These are phyloP conservation scores for Neophaeococcomyces aloes DNA, from an alignment of 2,329 filamentous ascomycete genomes.

Conservation along the genomic window DNA sequence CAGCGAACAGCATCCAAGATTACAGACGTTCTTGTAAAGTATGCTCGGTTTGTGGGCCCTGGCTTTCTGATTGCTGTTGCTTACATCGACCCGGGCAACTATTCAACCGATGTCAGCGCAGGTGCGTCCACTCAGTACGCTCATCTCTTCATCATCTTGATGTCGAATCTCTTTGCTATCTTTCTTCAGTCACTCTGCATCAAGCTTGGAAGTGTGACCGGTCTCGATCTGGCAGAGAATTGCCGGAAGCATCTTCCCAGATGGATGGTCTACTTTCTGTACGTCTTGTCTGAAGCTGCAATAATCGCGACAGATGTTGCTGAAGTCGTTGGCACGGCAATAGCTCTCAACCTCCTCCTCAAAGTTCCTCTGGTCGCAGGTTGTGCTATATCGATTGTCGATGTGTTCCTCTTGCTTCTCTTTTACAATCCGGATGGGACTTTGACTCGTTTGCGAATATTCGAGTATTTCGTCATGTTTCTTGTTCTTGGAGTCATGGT, in stretches of 20 bases:
- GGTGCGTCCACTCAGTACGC: constrained; percentile 36
- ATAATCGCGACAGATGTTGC: constrained; percentile 64
- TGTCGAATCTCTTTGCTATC: constrained; percentile 40
- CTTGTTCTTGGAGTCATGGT: constrained; percentile 46
- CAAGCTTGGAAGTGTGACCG: constrained; percentile 59
- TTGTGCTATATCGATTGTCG: constrained; percentile 46
- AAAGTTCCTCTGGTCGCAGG: constrained; percentile 46
- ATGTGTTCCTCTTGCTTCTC: constrained; percentile 46
- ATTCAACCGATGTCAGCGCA: constrained; percentile 40
- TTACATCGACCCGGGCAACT: constrained; percentile 42
- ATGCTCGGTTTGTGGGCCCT: constrained; percentile 36
- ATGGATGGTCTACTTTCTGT: constrained; percentile 55
- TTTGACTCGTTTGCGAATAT: constrained; percentile 42
- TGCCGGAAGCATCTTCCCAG: constrained; percentile 54
- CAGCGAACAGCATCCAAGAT: not conserved
- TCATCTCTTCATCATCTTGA: constrained; percentile 37
- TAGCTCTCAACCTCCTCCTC: constrained; percentile 45
- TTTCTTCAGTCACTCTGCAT: constrained; percentile 40
- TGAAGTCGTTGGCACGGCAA: constrained; percentile 51
- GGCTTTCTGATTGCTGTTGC: constrained; percentile 40
- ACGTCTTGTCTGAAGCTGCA: constrained; percentile 53
- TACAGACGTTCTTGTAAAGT: constrained; percentile 26
- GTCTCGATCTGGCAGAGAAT: constrained; percentile 55
- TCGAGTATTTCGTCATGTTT: constrained; percentile 45
- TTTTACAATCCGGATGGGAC: constrained; percentile 45